phyloP scores from a whole-genome alignment of 2,329 filamentous ascomycete species.

The Apiospora marii region DNA sequence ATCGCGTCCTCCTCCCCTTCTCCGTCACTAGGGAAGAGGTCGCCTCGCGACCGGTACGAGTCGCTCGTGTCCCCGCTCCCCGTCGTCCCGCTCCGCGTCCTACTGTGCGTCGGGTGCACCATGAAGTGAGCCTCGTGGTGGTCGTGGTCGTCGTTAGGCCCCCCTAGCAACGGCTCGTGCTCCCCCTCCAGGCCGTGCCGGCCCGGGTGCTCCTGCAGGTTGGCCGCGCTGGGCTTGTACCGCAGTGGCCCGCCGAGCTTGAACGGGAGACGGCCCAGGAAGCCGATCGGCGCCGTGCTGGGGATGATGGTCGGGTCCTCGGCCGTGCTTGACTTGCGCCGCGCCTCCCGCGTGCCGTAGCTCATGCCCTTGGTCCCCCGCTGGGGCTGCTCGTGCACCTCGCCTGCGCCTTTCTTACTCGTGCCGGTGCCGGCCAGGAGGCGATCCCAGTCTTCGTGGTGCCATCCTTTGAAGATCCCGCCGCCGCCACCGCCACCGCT shows the following conservation, averaged over 20 bases:
- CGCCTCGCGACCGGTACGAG: conserved; percentile 85
- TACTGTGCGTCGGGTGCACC: conserved; percentile 45
- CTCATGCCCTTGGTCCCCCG: conserved; percentile 80
- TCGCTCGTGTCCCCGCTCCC: conserved; percentile 84
- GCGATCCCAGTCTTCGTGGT: conserved; percentile 84
- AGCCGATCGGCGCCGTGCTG: conserved; percentile 84
- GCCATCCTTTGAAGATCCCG: conserved; percentile 75
- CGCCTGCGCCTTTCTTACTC: conserved; percentile 55
- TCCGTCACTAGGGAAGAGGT: conserved; percentile 87
- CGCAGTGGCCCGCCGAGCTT: conserved; percentile 81
- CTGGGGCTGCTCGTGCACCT: conserved; percentile 54
- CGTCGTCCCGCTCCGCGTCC: conserved; percentile 79
- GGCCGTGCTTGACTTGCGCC: conserved; percentile 57
- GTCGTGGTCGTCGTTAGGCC: conserved; percentile 20
- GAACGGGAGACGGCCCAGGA: conserved; percentile 84
- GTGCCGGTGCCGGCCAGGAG: conserved; percentile 71
- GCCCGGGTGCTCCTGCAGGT: conserved; percentile 86
- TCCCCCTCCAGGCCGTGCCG: conserved; percentile 59
- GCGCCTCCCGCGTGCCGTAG: conserved; percentile 74
- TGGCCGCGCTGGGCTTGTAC: conserved; percentile 90
- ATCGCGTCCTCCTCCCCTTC: conserved; percentile 91
- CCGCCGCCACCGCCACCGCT: conserved; percentile 41
- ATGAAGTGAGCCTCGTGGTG: conserved; percentile 31
- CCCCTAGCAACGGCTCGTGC: conserved; percentile 72
- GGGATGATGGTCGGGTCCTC: conserved; percentile 91